Evolutionary conservation across 208 protist species (phyloP).

Genomic region (Phytomonas francai): DNA sequence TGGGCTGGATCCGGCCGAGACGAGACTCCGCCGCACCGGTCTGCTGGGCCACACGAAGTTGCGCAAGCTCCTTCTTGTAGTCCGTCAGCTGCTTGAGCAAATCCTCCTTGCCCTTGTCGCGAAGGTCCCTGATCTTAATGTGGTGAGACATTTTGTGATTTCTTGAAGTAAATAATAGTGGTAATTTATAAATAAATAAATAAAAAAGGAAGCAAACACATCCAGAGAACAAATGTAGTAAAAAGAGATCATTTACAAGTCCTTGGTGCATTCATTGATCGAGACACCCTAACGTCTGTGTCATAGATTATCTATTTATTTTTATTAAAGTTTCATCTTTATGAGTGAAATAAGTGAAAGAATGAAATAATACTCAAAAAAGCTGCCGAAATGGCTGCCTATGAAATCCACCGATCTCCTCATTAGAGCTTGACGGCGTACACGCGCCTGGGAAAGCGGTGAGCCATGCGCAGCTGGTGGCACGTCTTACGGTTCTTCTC

Average conservation of each 20-base stretch:
- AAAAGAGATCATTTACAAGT: no score
- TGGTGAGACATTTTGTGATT: slow-evolving; percentile 66
- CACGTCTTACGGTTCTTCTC: slow-evolving; percentile 90
- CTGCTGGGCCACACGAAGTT: slow-evolving; percentile 95
- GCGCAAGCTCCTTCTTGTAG: slow-evolving; percentile 96
- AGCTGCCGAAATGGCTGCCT: no score
- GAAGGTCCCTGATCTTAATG: slow-evolving; percentile 87
- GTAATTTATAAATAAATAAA: background rate
- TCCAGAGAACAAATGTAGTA: slow-evolving; percentile 1
- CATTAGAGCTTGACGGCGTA: slow-evolving; percentile 89
- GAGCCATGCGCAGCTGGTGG: slow-evolving; percentile 63
- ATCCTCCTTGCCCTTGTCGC: slow-evolving; percentile 94
- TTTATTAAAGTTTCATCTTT: no score
- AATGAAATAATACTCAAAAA: no score
- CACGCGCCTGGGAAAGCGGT: slow-evolving; percentile 80
- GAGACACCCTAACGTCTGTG: no score
- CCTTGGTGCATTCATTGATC: background rate
- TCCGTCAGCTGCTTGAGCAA: slow-evolving; percentile 95
- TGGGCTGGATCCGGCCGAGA: slow-evolving; percentile 93
- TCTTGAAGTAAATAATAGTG: background rate
- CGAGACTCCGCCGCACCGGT: slow-evolving; percentile 86
- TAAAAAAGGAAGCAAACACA: background rate
- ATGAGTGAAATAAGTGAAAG: no score
- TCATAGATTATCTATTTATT: no score
- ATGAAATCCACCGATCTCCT: no score